Evolutionary conservation across 495 filamentous ascomycete genomes (phyloP), one percentile per base, ranked within the genome.

Genomic region (Penicillium turbatum): DNA sequence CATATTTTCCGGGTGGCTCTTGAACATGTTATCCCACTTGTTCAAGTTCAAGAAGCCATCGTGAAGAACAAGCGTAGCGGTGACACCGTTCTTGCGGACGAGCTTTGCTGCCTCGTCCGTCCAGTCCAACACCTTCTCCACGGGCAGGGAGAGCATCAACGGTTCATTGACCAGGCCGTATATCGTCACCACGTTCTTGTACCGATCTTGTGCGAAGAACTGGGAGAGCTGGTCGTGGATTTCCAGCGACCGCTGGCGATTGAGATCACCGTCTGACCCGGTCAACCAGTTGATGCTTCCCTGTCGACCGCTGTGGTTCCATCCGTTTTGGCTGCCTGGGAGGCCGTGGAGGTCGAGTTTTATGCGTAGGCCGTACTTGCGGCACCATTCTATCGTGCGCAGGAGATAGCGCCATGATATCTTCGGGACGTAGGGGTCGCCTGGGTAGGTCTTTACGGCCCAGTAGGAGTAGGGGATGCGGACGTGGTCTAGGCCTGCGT

Each of bases 381-480:
- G 84, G 29, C 86, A 86, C 72, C 87, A 97, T 62, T 99, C 95
- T 59, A 99, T 95, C 3, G 79, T 88, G 24, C 95, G 85, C 2
- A 99, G 79, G 0, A 99, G 85, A 67, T 99, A 99, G 12, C 95
- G 81, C 93, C 93, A 99, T 1, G 87, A 83, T 27, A 87, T 89
- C 53, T 91, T 84, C 29, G 86, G 80, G 19, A 99, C 80, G 64
- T 95, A 99, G 1, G 91, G 88, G 62, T 99, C 93, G 15, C 79
- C 87, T 30, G 87, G 84, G 65, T 95, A 95, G 0, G 86, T 89
- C 40, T 80, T 82, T 2, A 97, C 84, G 0, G 90, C 90, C 95
- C 95, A 99, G 77, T 99, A 99, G 2, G 87, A 87, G 67, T 87
- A 97, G 2, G 86, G 90, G 32, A 99, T 95, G 43, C 95, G 87